phyloP scores from a whole-genome alignment of 2,329 filamentous ascomycete genomes.

The Myriangium duriaei region DNA sequence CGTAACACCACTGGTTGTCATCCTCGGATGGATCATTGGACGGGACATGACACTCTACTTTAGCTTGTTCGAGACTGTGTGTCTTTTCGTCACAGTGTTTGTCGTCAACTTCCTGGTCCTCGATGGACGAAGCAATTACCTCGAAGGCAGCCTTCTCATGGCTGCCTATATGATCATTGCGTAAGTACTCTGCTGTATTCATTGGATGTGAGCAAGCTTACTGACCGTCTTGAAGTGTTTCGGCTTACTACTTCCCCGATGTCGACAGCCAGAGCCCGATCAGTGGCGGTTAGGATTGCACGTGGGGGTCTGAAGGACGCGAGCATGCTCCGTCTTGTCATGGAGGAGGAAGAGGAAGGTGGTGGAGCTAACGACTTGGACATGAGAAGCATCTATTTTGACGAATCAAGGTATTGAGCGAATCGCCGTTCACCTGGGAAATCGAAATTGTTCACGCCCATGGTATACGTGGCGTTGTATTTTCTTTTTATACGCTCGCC shows the following conservation, averaged over 20 bases:
- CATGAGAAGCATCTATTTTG: no score
- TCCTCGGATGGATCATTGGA: conserved; percentile 67
- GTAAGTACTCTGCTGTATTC: conserved; percentile 18
- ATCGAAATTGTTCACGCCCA: no score
- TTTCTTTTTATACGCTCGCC: no score
- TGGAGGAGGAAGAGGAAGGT: no score
- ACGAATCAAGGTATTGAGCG: no score
- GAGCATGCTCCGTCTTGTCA: no score
- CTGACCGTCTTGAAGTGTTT: conserved; percentile 19
- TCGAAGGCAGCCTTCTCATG: conserved; percentile 65
- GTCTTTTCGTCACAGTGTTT: conserved; percentile 70
- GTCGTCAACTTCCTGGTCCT: conserved; percentile 77
- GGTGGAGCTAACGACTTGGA: no score
- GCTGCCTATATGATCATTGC: conserved; percentile 73
- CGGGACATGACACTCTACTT: conserved; percentile 56
- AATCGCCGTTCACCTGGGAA: no score
- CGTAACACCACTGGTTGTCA: conserved; percentile 62
- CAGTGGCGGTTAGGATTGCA: no score
- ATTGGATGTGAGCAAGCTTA: neutral
- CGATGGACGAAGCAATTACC: conserved; percentile 72
- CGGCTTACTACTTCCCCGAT: conserved; percentile 38
- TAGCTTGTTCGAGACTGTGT: conserved; percentile 51
- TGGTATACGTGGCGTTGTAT: no score
- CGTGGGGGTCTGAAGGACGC: no score
- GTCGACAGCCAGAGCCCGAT: conserved; percentile 29